Evolutionary conservation across 2,329 filamentous ascomycete genomes (phyloP).

Genomic region (Dactylellina parvicollis): DNA sequence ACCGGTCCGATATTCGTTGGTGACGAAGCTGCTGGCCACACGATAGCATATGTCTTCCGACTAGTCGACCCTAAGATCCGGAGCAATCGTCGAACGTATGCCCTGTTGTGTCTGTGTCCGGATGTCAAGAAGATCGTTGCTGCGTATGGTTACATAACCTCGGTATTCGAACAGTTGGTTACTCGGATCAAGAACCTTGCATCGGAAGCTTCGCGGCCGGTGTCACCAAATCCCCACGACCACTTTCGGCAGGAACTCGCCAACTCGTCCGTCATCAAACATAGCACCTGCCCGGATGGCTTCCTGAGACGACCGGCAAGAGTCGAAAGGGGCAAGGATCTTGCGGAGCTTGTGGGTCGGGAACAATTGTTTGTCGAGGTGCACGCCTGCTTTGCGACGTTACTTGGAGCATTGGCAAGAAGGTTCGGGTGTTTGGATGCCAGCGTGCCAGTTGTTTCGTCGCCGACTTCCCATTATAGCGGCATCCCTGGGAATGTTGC

Average conservation of each 20-base stretch:
- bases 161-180: constrained; percentile 72
- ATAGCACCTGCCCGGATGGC: constrained; percentile 62
- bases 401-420: constrained; percentile 63
- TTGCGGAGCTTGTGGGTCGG: constrained; percentile 73
- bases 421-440: constrained; percentile 56
- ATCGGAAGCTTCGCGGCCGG: constrained; percentile 63
- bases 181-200: constrained; percentile 74
- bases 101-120: constrained; percentile 73
- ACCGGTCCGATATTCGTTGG: constrained; percentile 76
- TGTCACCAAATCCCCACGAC: constrained; percentile 59
- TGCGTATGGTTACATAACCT: constrained; percentile 71
- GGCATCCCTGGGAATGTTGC: constrained; percentile 46
- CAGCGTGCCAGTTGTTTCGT: constrained; percentile 35
- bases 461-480: constrained; percentile 26
- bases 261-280: constrained; percentile 70
- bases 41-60: constrained; percentile 76
- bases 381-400: constrained; percentile 71
- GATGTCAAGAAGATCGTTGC: constrained; percentile 74
- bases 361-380: constrained; percentile 76
- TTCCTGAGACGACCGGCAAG: constrained; percentile 70
- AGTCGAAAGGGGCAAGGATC: constrained; percentile 69
- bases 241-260: constrained; percentile 61
- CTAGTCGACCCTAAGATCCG: constrained; percentile 75
- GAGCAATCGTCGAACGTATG: constrained; percentile 75
- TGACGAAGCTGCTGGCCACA: constrained; percentile 72